A percentile compares a stretch with the other conserved stretches of the same genome.
Evolutionary conservation across 1,139 yeast species (phyloP).

Genomic region (Yamadazyma siamensis): DNA sequence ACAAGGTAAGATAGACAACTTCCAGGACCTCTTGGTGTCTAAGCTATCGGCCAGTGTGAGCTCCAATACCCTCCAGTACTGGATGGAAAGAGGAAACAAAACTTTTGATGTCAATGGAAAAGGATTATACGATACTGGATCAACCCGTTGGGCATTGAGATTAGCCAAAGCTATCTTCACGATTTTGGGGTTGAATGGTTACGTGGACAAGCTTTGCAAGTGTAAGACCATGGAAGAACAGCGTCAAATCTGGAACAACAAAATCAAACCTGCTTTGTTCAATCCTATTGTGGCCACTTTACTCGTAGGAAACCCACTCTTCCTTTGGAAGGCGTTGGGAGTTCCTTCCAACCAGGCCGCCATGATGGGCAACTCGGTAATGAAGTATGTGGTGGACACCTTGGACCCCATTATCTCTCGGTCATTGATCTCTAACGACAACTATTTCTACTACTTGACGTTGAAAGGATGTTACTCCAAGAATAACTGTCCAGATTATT

Average conservation of each 20-base stretch:
- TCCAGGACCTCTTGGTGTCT: constrained; percentile 43
- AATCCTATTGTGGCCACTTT: constrained; percentile 66
- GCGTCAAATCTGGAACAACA: constrained; percentile 55
- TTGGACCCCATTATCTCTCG: constrained; percentile 69
- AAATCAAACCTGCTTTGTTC: constrained; percentile 65
- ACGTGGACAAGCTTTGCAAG: constrained; percentile 55
- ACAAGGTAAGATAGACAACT: constrained; percentile 58
- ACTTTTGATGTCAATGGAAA: constrained; percentile 52
- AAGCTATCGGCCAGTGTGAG: constrained; percentile 69
- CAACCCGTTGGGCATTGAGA: constrained; percentile 81
- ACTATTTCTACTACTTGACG: constrained; percentile 74
- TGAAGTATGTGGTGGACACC: constrained; percentile 72
- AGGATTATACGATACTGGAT: constrained; percentile 74
- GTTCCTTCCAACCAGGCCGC: constrained; percentile 82
- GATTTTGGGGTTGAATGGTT: constrained; percentile 49
- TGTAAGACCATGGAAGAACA: constrained; percentile 63
- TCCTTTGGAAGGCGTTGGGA: constrained; percentile 84
- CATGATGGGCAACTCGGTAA: constrained; percentile 71
- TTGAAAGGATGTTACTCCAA: constrained; percentile 60
- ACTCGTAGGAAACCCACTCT: constrained; percentile 74
- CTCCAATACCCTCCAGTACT: constrained; percentile 76
- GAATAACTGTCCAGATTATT: constrained; percentile 72
- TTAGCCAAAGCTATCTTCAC: constrained; percentile 60
- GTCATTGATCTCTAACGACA: constrained; percentile 64
- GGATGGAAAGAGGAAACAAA: constrained; percentile 62